A percentile compares a stretch with the other conserved stretches of the same genome.
These are phyloP conservation scores for Candida fluviatilis DNA, from an alignment of 805 yeast genomes.

Conservation along the genomic window DNA sequence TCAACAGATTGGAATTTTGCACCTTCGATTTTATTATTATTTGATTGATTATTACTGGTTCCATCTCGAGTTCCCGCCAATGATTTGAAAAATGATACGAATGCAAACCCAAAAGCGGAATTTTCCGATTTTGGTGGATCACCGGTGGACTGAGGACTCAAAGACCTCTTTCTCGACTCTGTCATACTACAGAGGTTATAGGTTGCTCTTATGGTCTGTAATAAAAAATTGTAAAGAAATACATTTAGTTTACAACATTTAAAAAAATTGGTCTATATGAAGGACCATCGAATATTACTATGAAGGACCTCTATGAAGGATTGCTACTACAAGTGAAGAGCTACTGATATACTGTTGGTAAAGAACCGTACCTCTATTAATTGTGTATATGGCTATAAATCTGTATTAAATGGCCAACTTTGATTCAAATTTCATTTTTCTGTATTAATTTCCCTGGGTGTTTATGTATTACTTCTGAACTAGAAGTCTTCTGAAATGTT, in stretches of 20 bases:
- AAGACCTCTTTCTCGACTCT: conserved; percentile 10
- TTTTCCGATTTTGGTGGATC: conserved; percentile 3
- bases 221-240: conserved; percentile 3
- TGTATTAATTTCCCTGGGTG: too few relatives aligned
- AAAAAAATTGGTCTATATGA: background rate
- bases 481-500: conserved; percentile 5
- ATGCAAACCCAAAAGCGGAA: conserved; percentile 6
- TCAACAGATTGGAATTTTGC: background rate
- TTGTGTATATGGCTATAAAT: too few relatives aligned
- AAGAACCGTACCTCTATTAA: too few relatives aligned
- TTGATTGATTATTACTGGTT: background rate
- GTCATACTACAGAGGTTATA: background rate
- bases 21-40: background rate
- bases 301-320: too few relatives aligned
- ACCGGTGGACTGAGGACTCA: conserved; percentile 15
- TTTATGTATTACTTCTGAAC: too few relatives aligned
- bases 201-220: background rate
- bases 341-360: too few relatives aligned
- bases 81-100: conserved; percentile 12
- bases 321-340: too few relatives aligned
- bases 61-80: background rate
- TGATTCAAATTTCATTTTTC: background rate
- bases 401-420: background rate
- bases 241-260: background rate
- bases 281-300: background rate